phyloP scores from a whole-genome alignment of 2,329 filamentous ascomycete species.

The Cladophialophora exuberans region DNA sequence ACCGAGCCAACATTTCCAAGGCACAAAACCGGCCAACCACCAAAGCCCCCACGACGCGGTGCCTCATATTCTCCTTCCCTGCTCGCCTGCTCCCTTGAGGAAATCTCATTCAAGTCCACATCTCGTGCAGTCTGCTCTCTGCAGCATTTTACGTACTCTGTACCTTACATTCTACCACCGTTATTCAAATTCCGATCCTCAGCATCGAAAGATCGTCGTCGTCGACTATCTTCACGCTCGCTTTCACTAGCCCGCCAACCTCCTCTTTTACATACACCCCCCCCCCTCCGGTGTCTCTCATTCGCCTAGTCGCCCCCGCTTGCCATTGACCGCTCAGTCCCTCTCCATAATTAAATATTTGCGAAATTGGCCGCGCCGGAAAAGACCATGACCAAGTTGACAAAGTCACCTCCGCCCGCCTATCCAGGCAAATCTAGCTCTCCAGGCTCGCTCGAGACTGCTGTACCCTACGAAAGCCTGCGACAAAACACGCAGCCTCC shows the following conservation, averaged over 20 bases:
- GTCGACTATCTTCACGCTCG: no score
- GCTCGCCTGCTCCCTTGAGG: slow-evolving; percentile 1
- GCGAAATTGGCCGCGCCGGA: background rate
- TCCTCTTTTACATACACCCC: background rate
- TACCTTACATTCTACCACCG: background rate
- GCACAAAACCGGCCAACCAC: slow-evolving; percentile 6
- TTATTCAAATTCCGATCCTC: no score
- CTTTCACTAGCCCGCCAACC: background rate
- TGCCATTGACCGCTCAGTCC: background rate
- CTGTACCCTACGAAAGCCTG: slow-evolving; percentile 28
- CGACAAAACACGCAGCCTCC: slow-evolving; percentile 25
- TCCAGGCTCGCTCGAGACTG: slow-evolving; percentile 15
- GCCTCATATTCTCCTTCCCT: slow-evolving; percentile 7
- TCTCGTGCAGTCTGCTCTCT: background rate
- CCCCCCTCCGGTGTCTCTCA: background rate
- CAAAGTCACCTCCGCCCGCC: slow-evolving; percentile 25
- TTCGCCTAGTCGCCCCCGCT: background rate
- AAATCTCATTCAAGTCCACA: background rate
- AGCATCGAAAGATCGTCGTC: no score
- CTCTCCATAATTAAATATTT: background rate
- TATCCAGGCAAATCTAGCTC: slow-evolving; percentile 15
- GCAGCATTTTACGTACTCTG: background rate
- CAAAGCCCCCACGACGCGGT: background rate
- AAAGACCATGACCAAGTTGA: slow-evolving; percentile 28
- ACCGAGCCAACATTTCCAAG: slow-evolving; percentile 3